phyloP scores from a whole-genome alignment of 2,329 filamentous ascomycete species.

The Cladosporium sp. region DNA sequence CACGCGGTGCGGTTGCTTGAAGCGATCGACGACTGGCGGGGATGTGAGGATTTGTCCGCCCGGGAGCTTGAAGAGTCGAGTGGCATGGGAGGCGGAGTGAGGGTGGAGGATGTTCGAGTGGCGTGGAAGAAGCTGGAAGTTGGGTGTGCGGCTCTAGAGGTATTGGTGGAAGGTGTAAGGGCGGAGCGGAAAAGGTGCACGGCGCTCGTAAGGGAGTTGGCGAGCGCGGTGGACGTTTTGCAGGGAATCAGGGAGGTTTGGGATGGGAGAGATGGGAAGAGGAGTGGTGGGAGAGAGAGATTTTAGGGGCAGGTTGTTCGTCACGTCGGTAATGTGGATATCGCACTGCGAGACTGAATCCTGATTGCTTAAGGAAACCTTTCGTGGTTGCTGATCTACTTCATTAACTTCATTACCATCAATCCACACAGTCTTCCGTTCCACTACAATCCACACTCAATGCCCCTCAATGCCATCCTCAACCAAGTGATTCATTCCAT shows the following conservation, averaged over 20 bases:
- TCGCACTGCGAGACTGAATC: too few relatives aligned
- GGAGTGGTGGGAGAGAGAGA: background rate
- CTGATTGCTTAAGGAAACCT: too few relatives aligned
- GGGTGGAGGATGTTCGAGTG: slow-evolving; percentile 10
- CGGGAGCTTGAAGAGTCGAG: background rate
- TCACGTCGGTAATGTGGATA: too few relatives aligned
- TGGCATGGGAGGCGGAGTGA: background rate
- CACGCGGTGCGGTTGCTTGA: background rate
- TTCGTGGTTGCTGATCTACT: too few relatives aligned
- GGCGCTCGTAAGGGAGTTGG: slow-evolving; percentile 16
- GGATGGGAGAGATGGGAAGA: background rate
- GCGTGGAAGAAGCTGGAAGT: slow-evolving; percentile 15
- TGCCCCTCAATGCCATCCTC: background rate
- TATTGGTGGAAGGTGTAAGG: slow-evolving; percentile 14
- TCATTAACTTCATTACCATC: too few relatives aligned
- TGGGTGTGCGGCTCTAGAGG: slow-evolving; percentile 16
- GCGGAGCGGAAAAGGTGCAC: slow-evolving; percentile 13
- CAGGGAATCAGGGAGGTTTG: slow-evolving; percentile 15
- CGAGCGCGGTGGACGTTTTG: slow-evolving; percentile 15
- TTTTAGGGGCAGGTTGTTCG: background rate
- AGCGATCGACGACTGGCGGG: background rate
- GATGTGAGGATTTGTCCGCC: too few relatives aligned
- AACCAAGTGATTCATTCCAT: background rate
- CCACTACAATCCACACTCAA: too few relatives aligned
- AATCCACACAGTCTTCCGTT: too few relatives aligned